These are phyloP conservation scores for Nemania sp. DNA, from an alignment of 2,329 filamentous ascomycete genomes.

Conservation along the genomic window DNA sequence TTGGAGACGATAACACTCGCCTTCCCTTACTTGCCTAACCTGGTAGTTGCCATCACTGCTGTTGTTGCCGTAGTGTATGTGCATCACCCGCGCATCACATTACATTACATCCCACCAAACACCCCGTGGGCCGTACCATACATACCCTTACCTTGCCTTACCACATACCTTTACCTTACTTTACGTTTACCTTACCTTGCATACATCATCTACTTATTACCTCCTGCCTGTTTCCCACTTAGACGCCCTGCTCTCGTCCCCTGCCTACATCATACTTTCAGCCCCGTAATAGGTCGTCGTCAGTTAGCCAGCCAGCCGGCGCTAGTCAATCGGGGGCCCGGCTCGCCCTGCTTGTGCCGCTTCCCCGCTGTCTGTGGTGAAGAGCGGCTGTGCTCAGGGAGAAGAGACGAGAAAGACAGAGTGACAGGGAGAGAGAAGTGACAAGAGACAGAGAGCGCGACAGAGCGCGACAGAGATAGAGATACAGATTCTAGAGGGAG, in stretches of 20 bases:
- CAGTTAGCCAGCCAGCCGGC: neutral
- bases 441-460: too few species aligned
- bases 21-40: too few species aligned
- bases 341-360: constrained; percentile 1
- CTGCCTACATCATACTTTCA: constrained; percentile 11
- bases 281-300: constrained; percentile 1
- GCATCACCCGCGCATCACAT: too few species aligned
- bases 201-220: neutral
- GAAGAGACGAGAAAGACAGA: too few species aligned
- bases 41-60: neutral
- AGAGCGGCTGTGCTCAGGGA: constrained; percentile 10
- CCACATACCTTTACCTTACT: neutral
- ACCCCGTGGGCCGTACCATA: too few species aligned
- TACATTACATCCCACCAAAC: neutral
- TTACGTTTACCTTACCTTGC: neutral
- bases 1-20: too few species aligned
- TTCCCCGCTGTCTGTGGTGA: constrained; percentile 23
- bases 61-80: neutral
- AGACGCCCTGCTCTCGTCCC: constrained; percentile 13
- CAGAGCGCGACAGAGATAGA: too few species aligned
- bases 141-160: too few species aligned
- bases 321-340: neutral
- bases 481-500: too few species aligned
- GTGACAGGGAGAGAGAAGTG: too few species aligned
- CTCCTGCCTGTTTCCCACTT: constrained; percentile 10